Percentiles rank a stretch among this genome's conserved stretches.
Conservation (phyloP, 345 rosid genomes). For the Euphorbia lathyris region DNA sequence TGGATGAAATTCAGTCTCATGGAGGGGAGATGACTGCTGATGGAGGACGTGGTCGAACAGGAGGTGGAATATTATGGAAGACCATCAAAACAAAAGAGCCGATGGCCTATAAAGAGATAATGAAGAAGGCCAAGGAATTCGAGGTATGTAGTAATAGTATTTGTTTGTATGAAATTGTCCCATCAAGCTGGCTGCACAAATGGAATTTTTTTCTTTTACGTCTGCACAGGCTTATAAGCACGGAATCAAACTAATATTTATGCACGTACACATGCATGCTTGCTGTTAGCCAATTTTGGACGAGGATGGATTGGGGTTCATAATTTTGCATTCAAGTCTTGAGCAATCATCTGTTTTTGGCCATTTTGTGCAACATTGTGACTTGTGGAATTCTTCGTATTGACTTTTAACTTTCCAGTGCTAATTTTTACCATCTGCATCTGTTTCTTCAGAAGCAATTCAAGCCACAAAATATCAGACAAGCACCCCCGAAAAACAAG, state of each 20-base stretch:
- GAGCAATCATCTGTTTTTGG: not conserved
- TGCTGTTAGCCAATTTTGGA: not conserved
- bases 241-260: not conserved
- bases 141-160: constrained; percentile 46
- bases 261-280: not conserved
- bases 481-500: constrained; percentile 26
- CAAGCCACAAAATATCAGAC: constrained; percentile 43
- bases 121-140: constrained; percentile 82
- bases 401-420: not conserved
- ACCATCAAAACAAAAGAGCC: constrained; percentile 82
- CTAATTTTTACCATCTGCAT: not conserved
- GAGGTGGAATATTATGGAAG: constrained; percentile 90
- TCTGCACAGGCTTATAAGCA: not conserved
- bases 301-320: not conserved
- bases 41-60: constrained; percentile 64
- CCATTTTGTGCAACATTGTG: not conserved
- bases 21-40: constrained; percentile 98
- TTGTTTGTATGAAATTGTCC: not conserved
- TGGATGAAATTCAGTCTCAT: constrained; percentile 74
- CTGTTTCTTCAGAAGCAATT: constrained; percentile 72
- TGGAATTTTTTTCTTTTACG: not conserved
- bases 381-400: not conserved
- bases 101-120: constrained; percentile 63
- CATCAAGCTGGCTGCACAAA: not conserved
- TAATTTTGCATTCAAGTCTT: not conserved